Evolutionary conservation across 225 moss, liverwort and hornwort genomes (phyloP).

Genomic region (Lunularia cruciata): DNA sequence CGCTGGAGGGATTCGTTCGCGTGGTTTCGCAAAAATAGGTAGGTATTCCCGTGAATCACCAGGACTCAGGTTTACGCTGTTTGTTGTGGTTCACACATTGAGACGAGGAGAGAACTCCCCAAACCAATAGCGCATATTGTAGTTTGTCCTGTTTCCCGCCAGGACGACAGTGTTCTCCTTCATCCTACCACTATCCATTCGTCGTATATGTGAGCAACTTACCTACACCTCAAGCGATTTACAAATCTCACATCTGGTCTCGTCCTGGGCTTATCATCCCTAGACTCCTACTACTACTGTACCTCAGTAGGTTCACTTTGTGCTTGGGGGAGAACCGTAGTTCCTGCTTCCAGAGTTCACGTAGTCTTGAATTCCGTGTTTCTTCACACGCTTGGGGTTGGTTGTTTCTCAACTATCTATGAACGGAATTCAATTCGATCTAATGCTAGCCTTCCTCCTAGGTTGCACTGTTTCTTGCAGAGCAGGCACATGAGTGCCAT

Average conservation of each 20-base stretch:
- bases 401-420: not conserved
- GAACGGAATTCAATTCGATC: not conserved
- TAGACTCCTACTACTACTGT: no score
- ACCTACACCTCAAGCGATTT: not conserved
- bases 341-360: not conserved
- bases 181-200: not conserved
- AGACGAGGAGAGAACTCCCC: no score
- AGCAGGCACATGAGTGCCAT: not conserved
- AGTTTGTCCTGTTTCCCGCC: not conserved
- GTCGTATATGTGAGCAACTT: not conserved
- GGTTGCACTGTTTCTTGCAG: not conserved
- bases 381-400: not conserved
- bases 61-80: not conserved
- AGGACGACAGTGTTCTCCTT: not conserved
- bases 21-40: slow-evolving; percentile 2
- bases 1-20: slow-evolving; percentile 3
- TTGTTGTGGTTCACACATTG: no score
- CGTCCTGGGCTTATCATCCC: no score
- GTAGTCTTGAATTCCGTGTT: not conserved
- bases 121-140: not conserved
- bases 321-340: not conserved
- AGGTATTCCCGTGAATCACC: not conserved
- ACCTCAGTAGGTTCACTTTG: no score
- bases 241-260: not conserved
- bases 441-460: not conserved